Evolutionary conservation across 2,329 filamentous ascomycete species (phyloP).

Genomic region (Aspergillus phoenicis): DNA sequence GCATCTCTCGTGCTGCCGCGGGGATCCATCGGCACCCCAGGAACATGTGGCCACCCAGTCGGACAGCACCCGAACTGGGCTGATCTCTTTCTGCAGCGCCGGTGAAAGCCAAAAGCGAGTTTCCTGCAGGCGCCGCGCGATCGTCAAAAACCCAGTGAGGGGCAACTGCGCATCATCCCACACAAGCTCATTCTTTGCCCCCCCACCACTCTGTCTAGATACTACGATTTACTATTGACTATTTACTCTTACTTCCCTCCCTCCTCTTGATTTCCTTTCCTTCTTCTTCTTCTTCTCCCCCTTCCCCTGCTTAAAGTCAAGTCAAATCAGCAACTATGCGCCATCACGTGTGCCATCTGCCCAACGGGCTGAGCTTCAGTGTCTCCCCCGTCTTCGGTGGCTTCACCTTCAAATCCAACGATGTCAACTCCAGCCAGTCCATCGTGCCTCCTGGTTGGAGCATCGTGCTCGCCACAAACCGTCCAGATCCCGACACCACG

Average conservation of each 20-base stretch:
- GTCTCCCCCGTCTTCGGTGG: constrained; percentile 90
- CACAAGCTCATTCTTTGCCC: constrained; percentile 3
- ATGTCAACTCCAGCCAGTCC: constrained; percentile 68
- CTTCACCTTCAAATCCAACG: constrained; percentile 82
- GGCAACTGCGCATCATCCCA: constrained; percentile 18
- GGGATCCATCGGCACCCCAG: no score
- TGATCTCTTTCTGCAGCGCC: neutral
- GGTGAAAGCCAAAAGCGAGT: neutral
- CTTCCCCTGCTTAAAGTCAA: neutral
- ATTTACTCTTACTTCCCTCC: neutral
- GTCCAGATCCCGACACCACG: constrained; percentile 23
- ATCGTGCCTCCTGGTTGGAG: constrained; percentile 82
- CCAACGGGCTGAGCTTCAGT: constrained; percentile 82
- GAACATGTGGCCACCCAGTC: no score
- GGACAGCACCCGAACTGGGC: neutral
- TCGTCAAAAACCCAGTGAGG: constrained; percentile 11
- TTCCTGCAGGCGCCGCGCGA: constrained; percentile 6
- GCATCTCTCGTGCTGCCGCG: no score
- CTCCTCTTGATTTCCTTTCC: constrained; percentile 4
- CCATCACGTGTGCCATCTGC: constrained; percentile 59
- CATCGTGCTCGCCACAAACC: constrained; percentile 75
- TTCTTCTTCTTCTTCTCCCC: neutral
- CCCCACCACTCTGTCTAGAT: neutral
- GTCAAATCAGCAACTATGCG: constrained; percentile 26
- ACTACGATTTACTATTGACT: neutral